Evolutionary conservation across 2,329 filamentous ascomycete genomes (phyloP), one percentile per base, ranked within the genome.

Genomic region (Alternaria postmessia): DNA sequence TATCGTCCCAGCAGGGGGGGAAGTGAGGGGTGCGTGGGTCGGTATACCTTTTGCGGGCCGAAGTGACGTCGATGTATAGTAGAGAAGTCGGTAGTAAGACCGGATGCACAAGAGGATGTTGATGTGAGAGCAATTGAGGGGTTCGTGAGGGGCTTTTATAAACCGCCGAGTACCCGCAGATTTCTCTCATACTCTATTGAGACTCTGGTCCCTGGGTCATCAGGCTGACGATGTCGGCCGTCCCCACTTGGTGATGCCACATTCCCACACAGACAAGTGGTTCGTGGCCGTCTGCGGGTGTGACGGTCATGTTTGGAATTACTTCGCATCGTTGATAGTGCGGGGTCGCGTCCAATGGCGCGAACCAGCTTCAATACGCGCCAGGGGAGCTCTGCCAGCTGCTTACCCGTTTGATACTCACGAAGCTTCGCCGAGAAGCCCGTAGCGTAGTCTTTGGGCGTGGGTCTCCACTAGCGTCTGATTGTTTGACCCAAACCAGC

Each of bases 281-380:
- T 44, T 61, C 46, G 46, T 64, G 26, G 38, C 63, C 66, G 61
- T 51, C 48, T 63, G 66, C 66, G 69, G 73, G 66, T 67, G 71
- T 68, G 63, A 68, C 66, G 55, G 65, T 72, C 68, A 56, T 69
- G 68, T 76, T 72, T 72, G 74, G 74, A 69, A 74, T 68, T 67
- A 62, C 65, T 69, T 69, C 67, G 65, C 66, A 68, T 62, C 61
- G 69, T 63, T 55, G 61, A 65, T 61, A 66, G 71, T 75, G 75
- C 75, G 76, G 76, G 76, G 74, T 76, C 61, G 56, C 62, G 68
- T 70, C 76, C 72, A 77, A 77, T 78, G 56, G 67, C 67, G 62
- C 69, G 54, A 60, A 62, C 62, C 51, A 65, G 65, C 57, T 54
- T 46, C 38, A 63, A 41, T 65, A 68, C 57, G 65, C 68, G 67